These are phyloP conservation scores for Cytospora schulzeri DNA, from an alignment of 2,329 filamentous ascomycete genomes.

Conservation along the genomic window DNA sequence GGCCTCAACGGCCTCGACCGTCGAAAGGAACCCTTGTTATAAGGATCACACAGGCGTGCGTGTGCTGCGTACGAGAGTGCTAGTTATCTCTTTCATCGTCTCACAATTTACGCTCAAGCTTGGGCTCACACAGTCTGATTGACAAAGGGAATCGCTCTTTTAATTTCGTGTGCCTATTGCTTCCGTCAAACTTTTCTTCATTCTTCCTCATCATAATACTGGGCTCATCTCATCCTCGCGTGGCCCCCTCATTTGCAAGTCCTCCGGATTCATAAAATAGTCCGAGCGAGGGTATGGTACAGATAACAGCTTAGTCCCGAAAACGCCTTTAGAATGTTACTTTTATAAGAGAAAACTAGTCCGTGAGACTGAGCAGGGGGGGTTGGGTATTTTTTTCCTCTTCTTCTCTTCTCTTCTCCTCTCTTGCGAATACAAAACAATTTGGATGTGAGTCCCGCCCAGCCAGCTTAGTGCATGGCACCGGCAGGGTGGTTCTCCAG, in stretches of 20 bases:
- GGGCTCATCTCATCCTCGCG: background rate
- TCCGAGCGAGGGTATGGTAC: background rate
- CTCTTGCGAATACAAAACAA: background rate
- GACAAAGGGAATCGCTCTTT: background rate
- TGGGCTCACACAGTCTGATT: background rate
- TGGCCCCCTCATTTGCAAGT: background rate
- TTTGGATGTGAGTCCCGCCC: background rate
- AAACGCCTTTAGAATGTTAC: background rate
- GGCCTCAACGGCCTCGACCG: background rate
- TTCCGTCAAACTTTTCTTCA: background rate
- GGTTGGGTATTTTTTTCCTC: slow-evolving; percentile 22
- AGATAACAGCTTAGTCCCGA: background rate
- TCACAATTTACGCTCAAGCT: background rate
- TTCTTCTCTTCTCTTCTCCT: background rate
- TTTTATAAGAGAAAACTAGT: slow-evolving; percentile 8
- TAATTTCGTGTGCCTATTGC: background rate
- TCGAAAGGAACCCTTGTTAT: background rate
- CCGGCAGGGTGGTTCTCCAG: slow-evolving; percentile 52
- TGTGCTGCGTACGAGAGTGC: too few relatives aligned
- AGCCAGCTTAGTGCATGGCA: background rate
- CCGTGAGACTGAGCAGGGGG: slow-evolving; percentile 26
- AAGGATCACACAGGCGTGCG: background rate
- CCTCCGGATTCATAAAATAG: background rate
- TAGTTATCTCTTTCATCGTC: background rate
- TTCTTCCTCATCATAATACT: background rate